Percentiles rank a stretch among this genome's conserved stretches.
Evolutionary conservation across 73 alveolate genomes (phyloP).

Genomic region (Symbiodinium natans): DNA sequence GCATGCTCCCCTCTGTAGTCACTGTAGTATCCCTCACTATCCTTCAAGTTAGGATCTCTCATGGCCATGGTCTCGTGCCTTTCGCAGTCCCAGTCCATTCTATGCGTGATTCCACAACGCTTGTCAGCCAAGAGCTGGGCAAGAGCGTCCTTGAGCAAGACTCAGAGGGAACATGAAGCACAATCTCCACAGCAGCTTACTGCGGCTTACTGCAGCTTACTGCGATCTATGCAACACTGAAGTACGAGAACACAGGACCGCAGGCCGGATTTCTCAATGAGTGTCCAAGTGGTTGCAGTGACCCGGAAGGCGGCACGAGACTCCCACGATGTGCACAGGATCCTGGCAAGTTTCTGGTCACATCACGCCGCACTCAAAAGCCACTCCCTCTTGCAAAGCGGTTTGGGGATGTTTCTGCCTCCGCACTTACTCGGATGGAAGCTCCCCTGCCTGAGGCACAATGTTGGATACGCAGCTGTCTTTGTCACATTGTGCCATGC

Average conservation of each 20-base stretch:
- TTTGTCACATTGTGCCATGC: too few relatives aligned
- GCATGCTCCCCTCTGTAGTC: background rate
- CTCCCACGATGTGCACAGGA: background rate
- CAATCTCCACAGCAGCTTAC: background rate
- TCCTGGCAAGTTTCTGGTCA: background rate
- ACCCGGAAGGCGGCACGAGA: slow-evolving; percentile 12
- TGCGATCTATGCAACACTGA: background rate
- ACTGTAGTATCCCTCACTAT: too few relatives aligned
- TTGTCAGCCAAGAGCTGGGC: slow-evolving; percentile 1
- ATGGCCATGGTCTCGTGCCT: slow-evolving; percentile 10
- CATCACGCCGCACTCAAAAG: background rate
- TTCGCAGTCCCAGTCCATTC: background rate
- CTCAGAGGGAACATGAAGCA: background rate
- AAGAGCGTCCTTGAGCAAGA: background rate
- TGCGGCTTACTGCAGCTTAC: background rate
- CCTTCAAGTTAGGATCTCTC: too few relatives aligned
- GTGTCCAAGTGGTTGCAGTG: slow-evolving; percentile 14
- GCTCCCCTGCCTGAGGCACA: background rate
- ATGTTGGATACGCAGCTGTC: too few relatives aligned
- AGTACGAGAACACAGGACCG: too few relatives aligned
- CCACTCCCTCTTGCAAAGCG: background rate
- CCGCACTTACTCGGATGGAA: background rate
- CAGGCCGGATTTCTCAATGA: background rate
- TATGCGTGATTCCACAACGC: background rate
- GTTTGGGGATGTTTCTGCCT: background rate